Percentiles rank a stretch among this genome's conserved stretches.
Evolutionary conservation across 106 monocot genomes (phyloP).

Genomic region (Ottelia alismoides): DNA sequence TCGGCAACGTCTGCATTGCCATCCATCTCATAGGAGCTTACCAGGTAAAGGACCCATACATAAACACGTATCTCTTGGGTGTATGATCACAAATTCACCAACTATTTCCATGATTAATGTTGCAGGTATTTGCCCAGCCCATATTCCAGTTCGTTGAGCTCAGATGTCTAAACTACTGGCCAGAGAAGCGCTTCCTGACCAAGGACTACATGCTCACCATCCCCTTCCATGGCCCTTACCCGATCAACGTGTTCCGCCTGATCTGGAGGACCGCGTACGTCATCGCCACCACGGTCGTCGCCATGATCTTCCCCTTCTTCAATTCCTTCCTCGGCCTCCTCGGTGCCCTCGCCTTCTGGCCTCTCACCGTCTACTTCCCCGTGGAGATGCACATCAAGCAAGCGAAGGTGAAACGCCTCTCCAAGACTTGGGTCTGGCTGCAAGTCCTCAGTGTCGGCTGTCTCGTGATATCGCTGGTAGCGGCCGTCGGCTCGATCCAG

Average conservation of each 20-base stretch:
- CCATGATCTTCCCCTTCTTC: conserved; percentile 38
- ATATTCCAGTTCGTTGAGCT: conserved; percentile 22
- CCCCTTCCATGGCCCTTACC: neutral
- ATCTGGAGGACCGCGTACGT: conserved; percentile 25
- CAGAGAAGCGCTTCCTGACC: conserved; percentile 1
- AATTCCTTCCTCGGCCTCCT: conserved; percentile 15
- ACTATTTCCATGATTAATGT: too few relatives aligned
- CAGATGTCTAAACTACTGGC: conserved; percentile 1
- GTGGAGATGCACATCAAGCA: conserved; percentile 14
- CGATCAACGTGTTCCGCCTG: conserved; percentile 12
- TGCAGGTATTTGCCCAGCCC: conserved; percentile 32
- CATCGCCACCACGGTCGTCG: conserved; percentile 11
- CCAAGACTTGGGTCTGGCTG: conserved; percentile 8
- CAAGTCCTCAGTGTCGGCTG: conserved; percentile 7
- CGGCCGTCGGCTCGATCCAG: conserved; percentile 1
- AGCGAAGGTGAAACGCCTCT: conserved; percentile 4
- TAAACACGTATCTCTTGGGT: too few relatives aligned
- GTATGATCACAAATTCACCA: too few relatives aligned
- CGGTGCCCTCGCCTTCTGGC: conserved; percentile 20
- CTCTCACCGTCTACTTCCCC: conserved; percentile 16
- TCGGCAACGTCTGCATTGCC: conserved; percentile 18
- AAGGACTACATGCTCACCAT: conserved; percentile 1
- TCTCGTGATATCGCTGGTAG: neutral
- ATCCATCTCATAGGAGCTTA: conserved; percentile 23
- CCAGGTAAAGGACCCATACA: too few relatives aligned